Evolutionary conservation across 306 rosid genomes (phyloP), one percentile per base, ranked within the genome.

Genomic region (Mimosa pudica): DNA sequence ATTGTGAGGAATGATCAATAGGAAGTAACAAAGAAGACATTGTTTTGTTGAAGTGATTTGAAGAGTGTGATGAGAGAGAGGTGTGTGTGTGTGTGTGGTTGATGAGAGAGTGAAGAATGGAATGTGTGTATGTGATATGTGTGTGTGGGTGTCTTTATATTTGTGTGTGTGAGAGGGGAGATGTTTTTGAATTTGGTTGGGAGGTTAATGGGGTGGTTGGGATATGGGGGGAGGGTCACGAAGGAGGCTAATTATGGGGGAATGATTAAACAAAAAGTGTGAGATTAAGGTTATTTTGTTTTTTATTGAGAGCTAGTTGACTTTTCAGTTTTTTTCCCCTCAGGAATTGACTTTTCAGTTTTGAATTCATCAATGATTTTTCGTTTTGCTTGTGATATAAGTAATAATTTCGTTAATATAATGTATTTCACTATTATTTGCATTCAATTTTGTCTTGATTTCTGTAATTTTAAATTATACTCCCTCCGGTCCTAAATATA

Each of bases 1-100:
- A 75, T n/a, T 81, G 41, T 14, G 62, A 73, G 2, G 90, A 77
- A 70, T 73, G 11, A 20, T 86, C 83, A 2, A 30, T 63, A 54
- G 58, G 1, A 7, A n/a, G 48, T 8, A 55, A 71, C 8, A 74
- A 18, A 24, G 87, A 79, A 83, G 71, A 18, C 72, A 67, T 67
- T 8, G 32, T 42, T 4, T 41, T 24, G 30, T 24, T 49, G 20
- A 20, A 60, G 9, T 60, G 65, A 57, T n/a, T 60, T 60, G 65
- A 61, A 67, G 51, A 69, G 54, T n/a, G 73, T 41, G 73, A 3
- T n/a, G 73, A 68, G 73, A 3, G 42, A 38, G 3, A 38, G 5
- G 1, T 38, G 42, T 38, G 42, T 38, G 4, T 38, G 41, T 5
- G 4, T 38, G 42, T 38, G 2, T 38, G 42, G 30, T 24, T 24